A percentile compares a stretch with the other conserved stretches of the same genome.
These are phyloP conservation scores for Ceratocystis smalleyi DNA, from an alignment of 2,329 filamentous ascomycete species.

Conservation along the genomic window DNA sequence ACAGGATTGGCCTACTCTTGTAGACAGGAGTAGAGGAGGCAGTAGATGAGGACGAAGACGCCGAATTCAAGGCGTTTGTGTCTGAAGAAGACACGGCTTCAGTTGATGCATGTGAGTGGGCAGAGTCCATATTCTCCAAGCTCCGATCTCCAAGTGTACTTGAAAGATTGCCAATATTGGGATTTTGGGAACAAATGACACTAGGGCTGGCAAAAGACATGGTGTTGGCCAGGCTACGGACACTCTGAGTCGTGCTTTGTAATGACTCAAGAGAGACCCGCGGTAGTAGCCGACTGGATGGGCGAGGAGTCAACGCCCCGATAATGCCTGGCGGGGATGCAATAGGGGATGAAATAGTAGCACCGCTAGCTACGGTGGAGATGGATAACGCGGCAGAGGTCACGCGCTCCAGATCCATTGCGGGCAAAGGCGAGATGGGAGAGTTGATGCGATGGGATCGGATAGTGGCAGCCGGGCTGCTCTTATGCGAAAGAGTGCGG, in stretches of 20 bases:
- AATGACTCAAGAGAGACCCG: conserved; percentile 16
- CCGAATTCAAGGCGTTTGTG: not conserved
- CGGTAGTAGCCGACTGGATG: conserved; percentile 13
- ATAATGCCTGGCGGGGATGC: conserved; percentile 9
- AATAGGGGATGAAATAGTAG: conserved; percentile 13
- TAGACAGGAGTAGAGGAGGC: not conserved
- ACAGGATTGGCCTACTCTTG: conserved; percentile 13
- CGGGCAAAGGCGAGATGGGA: not conserved
- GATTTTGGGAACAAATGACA: not conserved
- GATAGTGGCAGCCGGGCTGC: conserved; percentile 11
- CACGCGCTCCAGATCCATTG: conserved; percentile 12
- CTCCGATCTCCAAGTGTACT: conserved; percentile 9
- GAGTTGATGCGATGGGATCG: conserved; percentile 4
- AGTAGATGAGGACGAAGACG: conserved; percentile 3
- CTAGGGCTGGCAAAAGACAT: not conserved
- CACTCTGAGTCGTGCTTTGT: conserved; percentile 6
- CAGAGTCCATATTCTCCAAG: conserved; percentile 3
- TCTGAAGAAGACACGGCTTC: conserved; percentile 12
- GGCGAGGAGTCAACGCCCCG: conserved; percentile 15
- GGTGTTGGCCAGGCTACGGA: conserved; percentile 1
- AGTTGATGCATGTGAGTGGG: not conserved
- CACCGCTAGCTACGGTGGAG: conserved; percentile 7
- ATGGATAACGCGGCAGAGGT: conserved; percentile 15
- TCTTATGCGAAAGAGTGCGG: not conserved
- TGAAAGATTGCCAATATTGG: conserved; percentile 1